Evolutionary conservation across 148 eudicot species (phyloP).

Genomic region (Vaccinium vitisidaea): DNA sequence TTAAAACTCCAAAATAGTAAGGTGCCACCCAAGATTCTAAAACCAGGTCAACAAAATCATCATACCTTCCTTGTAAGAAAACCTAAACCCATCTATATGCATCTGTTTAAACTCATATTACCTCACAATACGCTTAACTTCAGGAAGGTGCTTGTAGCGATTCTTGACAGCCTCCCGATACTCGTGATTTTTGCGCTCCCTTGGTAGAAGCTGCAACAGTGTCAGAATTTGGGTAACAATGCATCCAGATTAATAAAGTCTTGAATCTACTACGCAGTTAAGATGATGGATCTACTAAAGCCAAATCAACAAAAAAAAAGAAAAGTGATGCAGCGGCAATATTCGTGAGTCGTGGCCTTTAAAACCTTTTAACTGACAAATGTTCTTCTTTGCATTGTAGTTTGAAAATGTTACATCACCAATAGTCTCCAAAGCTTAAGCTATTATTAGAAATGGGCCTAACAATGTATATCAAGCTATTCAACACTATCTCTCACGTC

Average conservation of each 20-base stretch:
- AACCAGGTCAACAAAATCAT: background rate
- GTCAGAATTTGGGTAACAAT: conserved; percentile 11
- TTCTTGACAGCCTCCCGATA: conserved; percentile 72
- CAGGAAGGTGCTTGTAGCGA: conserved; percentile 87
- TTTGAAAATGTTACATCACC: background rate
- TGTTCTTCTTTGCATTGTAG: background rate
- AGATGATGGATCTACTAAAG: background rate
- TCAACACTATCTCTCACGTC: background rate
- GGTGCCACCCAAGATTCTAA: background rate
- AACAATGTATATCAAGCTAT: background rate
- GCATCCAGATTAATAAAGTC: background rate
- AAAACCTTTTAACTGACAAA: background rate
- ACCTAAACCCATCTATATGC: background rate
- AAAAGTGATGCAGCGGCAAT: background rate
- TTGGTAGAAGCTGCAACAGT: conserved; percentile 72
- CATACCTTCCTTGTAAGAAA: background rate
- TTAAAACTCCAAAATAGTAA: background rate
- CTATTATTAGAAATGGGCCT: background rate
- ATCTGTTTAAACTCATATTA: conserved; percentile 21
- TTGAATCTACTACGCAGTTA: background rate
- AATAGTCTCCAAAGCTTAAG: background rate
- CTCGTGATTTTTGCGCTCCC: conserved; percentile 83
- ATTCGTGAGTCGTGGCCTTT: background rate
- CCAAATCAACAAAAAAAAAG: background rate
- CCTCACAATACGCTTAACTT: conserved; percentile 85